Percentiles rank a stretch among this genome's conserved stretches.
Evolutionary conservation across 148 eudicot species (phyloP).

Genomic region (Rhododendron henanense): DNA sequence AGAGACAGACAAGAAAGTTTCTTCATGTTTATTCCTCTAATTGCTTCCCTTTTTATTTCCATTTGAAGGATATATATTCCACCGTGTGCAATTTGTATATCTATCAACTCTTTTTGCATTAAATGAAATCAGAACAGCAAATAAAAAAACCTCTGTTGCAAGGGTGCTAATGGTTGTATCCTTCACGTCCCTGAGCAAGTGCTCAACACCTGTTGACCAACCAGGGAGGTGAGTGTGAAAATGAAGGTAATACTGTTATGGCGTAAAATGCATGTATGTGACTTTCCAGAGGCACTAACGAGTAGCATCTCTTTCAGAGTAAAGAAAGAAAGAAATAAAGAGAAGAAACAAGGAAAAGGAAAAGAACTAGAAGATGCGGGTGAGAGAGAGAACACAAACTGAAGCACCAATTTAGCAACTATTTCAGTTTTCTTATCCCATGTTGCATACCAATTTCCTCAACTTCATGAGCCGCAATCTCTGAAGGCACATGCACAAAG

Average conservation of each 20-base stretch:
- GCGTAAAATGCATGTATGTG: background rate
- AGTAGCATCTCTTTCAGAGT: background rate
- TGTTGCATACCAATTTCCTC: constrained; percentile 82
- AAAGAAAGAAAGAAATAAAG: background rate
- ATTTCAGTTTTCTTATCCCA: constrained; percentile 11
- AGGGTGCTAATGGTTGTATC: constrained; percentile 96
- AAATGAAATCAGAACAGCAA: background rate
- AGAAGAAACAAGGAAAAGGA: background rate
- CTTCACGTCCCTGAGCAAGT: constrained; percentile 96
- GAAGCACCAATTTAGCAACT: background rate
- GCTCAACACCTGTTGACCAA: constrained; percentile 72
- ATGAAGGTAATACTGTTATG: background rate
- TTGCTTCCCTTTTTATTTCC: background rate
- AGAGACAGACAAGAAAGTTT: background rate
- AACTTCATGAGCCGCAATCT: constrained; percentile 97
- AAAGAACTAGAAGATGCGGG: background rate
- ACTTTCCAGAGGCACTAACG: background rate
- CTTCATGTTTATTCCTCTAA: background rate
- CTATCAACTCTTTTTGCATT: background rate
- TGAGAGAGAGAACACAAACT: background rate
- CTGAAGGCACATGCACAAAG: constrained; percentile 89
- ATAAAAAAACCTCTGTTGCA: constrained; percentile 73
- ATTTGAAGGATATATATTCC: background rate
- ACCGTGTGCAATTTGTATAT: background rate
- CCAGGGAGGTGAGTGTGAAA: background rate